Evolutionary conservation across 2,329 filamentous ascomycete species (phyloP), one percentile per base, ranked within the genome.

Genomic region (Aspergillus ruber): DNA sequence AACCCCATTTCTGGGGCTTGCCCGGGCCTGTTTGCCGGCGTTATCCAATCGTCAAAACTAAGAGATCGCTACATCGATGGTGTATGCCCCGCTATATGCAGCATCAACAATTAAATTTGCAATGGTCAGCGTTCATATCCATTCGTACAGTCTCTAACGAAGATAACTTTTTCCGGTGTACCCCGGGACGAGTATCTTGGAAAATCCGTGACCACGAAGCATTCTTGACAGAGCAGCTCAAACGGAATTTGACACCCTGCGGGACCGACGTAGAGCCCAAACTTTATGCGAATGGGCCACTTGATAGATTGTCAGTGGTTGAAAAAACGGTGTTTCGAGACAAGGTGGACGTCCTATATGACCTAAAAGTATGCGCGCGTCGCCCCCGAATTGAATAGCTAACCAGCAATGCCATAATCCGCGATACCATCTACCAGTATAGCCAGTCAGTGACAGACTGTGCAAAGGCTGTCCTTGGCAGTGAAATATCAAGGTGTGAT

Each of bases 1-100:
- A 42, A 27, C 1, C 21, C 20, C n/a, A 27, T 42, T 3, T 25
- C 40, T 7, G 12, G 40, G 60, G 12, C 39, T n/a, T 42, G 12
- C 15, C 21, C 39, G 27, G 12, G 18, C 23, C 23, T 25, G 23
- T 25, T 25, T 9, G 23, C 9, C 2, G 7, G 23, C 23, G 23
- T 25, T 25, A 25, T 27, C 10, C 8, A 10, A 27, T 27, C 8
- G 4, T 27, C 10, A 27, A 10, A 27, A 27, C 25, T 10, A 4
- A 27, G 25, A 12, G 25, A 27, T 4, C 9, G 9, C 25, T 27
- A 27, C 25, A 27, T 6, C 9, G 10, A 42, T 5, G 4, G 7
- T 7, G 2, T 17, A 39, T 17, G 9, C 6, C 10, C 36, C 21
- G 18, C 36, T 39, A 39, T 17, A n/a, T 0, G 40, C 40, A 15